A percentile compares a stretch with the other conserved stretches of the same genome.
Evolutionary conservation across 2,329 filamentous ascomycete species (phyloP).

Genomic region (Phyllosticta paracitricarpa): DNA sequence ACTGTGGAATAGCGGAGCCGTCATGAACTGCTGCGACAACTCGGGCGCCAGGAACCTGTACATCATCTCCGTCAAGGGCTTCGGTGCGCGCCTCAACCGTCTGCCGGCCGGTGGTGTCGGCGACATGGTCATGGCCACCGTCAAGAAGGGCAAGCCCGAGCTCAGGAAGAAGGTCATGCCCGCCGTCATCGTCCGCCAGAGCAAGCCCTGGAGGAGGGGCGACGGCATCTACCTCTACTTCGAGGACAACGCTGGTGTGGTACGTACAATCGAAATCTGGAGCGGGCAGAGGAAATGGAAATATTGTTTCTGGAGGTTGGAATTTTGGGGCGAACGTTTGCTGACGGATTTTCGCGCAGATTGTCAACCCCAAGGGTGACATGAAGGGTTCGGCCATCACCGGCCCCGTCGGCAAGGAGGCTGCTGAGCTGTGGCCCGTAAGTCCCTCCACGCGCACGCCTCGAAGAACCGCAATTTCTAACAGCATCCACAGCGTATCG

Average conservation of each 20-base stretch:
- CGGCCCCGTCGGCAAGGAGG: constrained; percentile 98
- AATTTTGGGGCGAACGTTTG: constrained; percentile 5
- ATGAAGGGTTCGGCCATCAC: constrained; percentile 99
- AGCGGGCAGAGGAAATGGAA: neutral
- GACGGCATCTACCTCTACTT: constrained; percentile 99
- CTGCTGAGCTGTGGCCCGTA: constrained; percentile 98
- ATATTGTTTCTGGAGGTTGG: neutral
- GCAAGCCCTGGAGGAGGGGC: constrained; percentile 98
- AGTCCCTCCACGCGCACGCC: constrained; percentile 30
- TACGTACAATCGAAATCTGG: constrained; percentile 43
- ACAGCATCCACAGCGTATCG: constrained; percentile 66
- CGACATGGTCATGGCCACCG: constrained; percentile 99
- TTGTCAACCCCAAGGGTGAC: constrained; percentile 99
- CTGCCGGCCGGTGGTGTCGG: constrained; percentile 95
- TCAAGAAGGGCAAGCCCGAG: constrained; percentile 99
- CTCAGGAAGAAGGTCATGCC: constrained; percentile 99
- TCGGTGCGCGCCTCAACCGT: constrained; percentile 94
- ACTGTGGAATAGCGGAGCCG: constrained; percentile 65
- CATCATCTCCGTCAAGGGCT: constrained; percentile 99
- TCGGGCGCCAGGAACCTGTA: constrained; percentile 97
- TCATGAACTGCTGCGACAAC: constrained; percentile 99
- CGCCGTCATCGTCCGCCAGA: constrained; percentile 95
- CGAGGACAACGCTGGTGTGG: constrained; percentile 99
- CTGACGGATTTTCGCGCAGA: constrained; percentile 43
- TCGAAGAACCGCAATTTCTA: constrained; percentile 16